These are phyloP conservation scores for Kwoniella bestiolae DNA, from an alignment of 768 basidiomycete species.

Conservation along the genomic window DNA sequence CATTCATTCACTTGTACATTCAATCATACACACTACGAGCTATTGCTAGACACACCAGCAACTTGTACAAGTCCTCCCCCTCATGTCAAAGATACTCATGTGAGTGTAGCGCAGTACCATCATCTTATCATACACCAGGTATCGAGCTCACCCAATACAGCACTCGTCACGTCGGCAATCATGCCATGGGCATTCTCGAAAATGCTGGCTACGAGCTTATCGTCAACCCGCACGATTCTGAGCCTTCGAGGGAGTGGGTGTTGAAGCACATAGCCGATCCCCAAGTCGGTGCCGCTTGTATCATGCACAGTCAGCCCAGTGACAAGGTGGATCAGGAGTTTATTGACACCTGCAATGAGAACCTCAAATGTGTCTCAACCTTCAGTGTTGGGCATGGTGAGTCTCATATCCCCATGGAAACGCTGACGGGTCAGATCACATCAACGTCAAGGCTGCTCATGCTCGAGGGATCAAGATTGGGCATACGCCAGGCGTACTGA, in stretches of 20 bases:
- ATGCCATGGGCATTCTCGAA: conserved; percentile 46
- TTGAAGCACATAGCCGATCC: conserved; percentile 35
- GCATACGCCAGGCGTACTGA: conserved; percentile 91
- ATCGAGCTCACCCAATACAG: conserved; percentile 11
- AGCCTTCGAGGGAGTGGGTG: conserved; percentile 27
- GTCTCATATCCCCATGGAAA: not conserved
- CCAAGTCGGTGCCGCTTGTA: conserved; percentile 22
- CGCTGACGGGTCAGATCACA: conserved; percentile 68
- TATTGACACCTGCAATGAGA: conserved; percentile 62
- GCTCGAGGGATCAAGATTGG: conserved; percentile 73
- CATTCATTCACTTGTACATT: too few relatives aligned
- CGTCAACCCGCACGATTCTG: conserved; percentile 61
- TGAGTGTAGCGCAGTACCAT: too few relatives aligned
- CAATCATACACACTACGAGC: too few relatives aligned
- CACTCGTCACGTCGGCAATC: conserved; percentile 46
- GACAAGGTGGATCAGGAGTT: conserved; percentile 74
- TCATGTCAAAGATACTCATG: conserved; percentile 34
- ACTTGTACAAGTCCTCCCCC: not conserved
- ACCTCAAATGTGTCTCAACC: conserved; percentile 81
- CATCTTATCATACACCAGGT: too few relatives aligned
- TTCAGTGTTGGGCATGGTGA: conserved; percentile 62
- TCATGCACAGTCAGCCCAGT: conserved; percentile 34
- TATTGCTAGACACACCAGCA: not conserved
- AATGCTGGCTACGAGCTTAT: conserved; percentile 58
- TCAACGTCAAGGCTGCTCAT: conserved; percentile 67